Base-by-base conservation (phyloP, 208 protist genomes). In the Acanthamoeba lugdunensis region DNA sequence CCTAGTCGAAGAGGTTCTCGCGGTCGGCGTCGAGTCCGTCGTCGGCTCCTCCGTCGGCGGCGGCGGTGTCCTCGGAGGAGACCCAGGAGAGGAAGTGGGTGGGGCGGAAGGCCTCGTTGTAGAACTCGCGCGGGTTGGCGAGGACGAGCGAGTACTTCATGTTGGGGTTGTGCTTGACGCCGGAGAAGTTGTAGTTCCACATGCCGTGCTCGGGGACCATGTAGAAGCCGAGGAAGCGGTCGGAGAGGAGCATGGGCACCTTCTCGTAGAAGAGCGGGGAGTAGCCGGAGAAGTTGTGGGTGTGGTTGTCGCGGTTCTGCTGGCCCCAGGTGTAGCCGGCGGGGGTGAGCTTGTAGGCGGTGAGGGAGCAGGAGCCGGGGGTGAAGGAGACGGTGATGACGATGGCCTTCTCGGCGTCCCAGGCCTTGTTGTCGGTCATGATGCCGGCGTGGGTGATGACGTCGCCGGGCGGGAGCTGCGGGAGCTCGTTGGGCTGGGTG, bases 181-280 rank as follows among this genome's bases (percentile, higher is more conserved):
- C 97, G 84, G 97, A 97, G 93, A 99, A 99, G 96, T 99, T 99
- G 94, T 98, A 99, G 95, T 99, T 99, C 98, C 98, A 99, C 48
- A 95, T 95, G 81, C 96, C 96, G 58, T 97, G 92, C 65, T 97
- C 94, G 14, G 98, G 98, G 14, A 98, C 95, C 98, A 99, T 98
- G 96, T 98, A 99, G 96, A 98, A 99, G 84, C 98, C 98, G 21
- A 98, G 91, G 95, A 98, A 99, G 25, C 95, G 77, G 94, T 99
- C 98, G 13, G 97, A 98, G 16, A 99, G 96, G 7, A 99, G 93
- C 96, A 99, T 98, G 95, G 97, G 98, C 52, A 98, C 97, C 90
- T 97, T 98, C 85, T 98, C 97, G 94, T 98, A 98, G 89, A 96
- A 96, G n/a, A 94, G 84, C 48, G 98, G 97, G 81, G 96, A 71